Conservation (phyloP, 176 grass and related monocot genomes). For the Eragrostis nindensis region DNA sequence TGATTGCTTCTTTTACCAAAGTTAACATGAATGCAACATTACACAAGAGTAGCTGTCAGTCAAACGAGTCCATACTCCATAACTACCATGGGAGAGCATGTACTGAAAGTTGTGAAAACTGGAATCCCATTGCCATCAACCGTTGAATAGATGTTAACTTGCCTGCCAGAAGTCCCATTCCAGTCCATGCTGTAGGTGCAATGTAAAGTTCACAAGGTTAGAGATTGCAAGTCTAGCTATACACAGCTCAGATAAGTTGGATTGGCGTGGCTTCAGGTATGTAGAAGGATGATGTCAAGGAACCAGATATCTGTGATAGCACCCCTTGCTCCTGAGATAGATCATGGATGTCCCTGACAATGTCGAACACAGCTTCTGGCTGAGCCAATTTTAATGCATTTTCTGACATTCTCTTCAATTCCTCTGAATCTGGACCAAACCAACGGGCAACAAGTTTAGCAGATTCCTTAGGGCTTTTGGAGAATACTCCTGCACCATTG, state of each 20-base stretch:
- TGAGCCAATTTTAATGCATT: slow-evolving; percentile 92
- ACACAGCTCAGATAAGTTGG: slow-evolving; percentile 41
- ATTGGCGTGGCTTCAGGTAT: slow-evolving; percentile 40
- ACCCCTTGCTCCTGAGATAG: slow-evolving; percentile 70
- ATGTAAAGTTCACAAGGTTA: slow-evolving; percentile 28
- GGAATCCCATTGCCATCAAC: neutral
- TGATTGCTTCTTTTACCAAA: slow-evolving; percentile 37
- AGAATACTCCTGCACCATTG: slow-evolving; percentile 95
- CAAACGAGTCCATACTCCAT: slow-evolving; percentile 20
- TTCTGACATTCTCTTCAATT: slow-evolving; percentile 85
- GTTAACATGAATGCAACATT: slow-evolving; percentile 27
- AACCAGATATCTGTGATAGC: slow-evolving; percentile 75
- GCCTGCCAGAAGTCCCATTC: neutral
- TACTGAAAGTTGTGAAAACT: slow-evolving; percentile 15
- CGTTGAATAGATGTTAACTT: slow-evolving; percentile 2
- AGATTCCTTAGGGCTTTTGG: slow-evolving; percentile 88
- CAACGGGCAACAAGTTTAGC: slow-evolving; percentile 75
- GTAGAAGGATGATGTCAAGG: slow-evolving; percentile 75
- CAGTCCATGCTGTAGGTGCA: slow-evolving; percentile 15
- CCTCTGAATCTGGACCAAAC: slow-evolving; percentile 75
- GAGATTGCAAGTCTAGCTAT: slow-evolving; percentile 39
- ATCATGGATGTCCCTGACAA: slow-evolving; percentile 86
- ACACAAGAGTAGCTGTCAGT: slow-evolving; percentile 31
- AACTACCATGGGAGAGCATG: neutral
- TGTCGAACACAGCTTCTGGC: slow-evolving; percentile 93